Evolutionary conservation across 1,284 basidiomycete species (phyloP), one percentile per base, ranked within the genome.

Genomic region (Chalciporus piperatoides): DNA sequence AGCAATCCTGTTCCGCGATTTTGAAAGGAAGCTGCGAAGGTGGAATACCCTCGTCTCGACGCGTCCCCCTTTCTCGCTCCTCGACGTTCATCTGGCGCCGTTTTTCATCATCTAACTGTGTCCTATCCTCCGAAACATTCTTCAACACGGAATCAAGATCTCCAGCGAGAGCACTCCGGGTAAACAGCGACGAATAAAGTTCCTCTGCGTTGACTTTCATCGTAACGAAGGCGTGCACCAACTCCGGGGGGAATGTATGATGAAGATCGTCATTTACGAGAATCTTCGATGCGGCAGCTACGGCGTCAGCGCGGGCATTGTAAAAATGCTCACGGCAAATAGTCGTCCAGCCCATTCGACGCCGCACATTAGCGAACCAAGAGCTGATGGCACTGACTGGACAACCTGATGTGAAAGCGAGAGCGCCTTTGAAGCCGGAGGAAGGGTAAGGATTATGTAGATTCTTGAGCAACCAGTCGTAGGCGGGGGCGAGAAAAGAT

Each of bases 261-360:
- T 49, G 54, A 8, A 55, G 48, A 24, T 63, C 60, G 21, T 62
- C 61, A 15, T 65, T 48, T 15, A 63, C 52, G 36, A 72, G 70
- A 10, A 70, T 10, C 71, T 44, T 1, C 72, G 30, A 14, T 14
- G 30, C 30, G 12, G 30, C 30, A 14, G n/a, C 12, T 6, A 32
- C 14, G 12, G 30, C 68, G 0, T 70, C 62, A 0, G 52, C 52
- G 3, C 70, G 65, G 33, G 68, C 67, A 19, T 70, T 69, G 0
- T 54, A 32, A 49, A 75, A 78, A 11, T 58, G 56, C 0, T 53
- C 44, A 37, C 63, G 69, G 2, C 68, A 65, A 0, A 78, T 53
- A 0, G 44, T 36, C 7, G 71, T 75, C 78, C 77, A 80, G 0
- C 76, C 76, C 3, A 78, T 78, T 0, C 75, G 66, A 21, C 70